Conservation (phyloP, 75 land plant species). For the Pinus albicaulis region DNA sequence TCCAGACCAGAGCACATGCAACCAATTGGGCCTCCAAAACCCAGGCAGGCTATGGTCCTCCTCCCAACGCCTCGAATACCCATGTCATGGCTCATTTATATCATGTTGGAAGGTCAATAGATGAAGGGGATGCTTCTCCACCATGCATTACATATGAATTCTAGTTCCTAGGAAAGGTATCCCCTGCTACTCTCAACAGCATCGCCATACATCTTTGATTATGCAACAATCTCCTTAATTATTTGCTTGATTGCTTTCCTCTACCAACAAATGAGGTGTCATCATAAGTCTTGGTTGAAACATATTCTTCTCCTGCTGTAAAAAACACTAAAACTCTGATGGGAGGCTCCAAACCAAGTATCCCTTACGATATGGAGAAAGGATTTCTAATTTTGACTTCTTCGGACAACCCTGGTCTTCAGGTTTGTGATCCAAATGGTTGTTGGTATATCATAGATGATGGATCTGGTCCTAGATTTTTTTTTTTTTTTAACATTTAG, state of each 20-base stretch:
- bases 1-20: slow-evolving; percentile 39
- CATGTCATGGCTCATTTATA: slow-evolving; percentile 55
- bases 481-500: slow-evolving; percentile 76
- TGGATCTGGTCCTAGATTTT: slow-evolving; percentile 68
- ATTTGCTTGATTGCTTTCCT: slow-evolving; percentile 39
- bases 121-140: too few relatives aligned
- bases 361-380: slow-evolving; percentile 28
- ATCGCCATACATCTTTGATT: too few relatives aligned
- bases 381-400: slow-evolving; percentile 35
- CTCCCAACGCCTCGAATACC: slow-evolving; percentile 19
- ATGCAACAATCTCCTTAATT: slow-evolving; percentile 19
- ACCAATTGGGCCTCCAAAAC: slow-evolving; percentile 1
- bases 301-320: slow-evolving; percentile 13
- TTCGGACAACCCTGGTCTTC: slow-evolving; percentile 40
- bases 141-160: too few relatives aligned
- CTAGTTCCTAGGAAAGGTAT: too few relatives aligned
- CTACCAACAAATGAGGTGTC: slow-evolving; percentile 30
- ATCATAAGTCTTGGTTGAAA: slow-evolving; percentile 31
- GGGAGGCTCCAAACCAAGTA: neutral
- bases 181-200: too few relatives aligned
- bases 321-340: slow-evolving; percentile 6
- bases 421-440: slow-evolving; percentile 76
- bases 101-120: slow-evolving; percentile 64
- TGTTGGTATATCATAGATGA: slow-evolving; percentile 88
- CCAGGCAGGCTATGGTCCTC: slow-evolving; percentile 20